Evolutionary conservation across 169 alveolate species (phyloP).

Genomic region (Nephromyces sp.): DNA sequence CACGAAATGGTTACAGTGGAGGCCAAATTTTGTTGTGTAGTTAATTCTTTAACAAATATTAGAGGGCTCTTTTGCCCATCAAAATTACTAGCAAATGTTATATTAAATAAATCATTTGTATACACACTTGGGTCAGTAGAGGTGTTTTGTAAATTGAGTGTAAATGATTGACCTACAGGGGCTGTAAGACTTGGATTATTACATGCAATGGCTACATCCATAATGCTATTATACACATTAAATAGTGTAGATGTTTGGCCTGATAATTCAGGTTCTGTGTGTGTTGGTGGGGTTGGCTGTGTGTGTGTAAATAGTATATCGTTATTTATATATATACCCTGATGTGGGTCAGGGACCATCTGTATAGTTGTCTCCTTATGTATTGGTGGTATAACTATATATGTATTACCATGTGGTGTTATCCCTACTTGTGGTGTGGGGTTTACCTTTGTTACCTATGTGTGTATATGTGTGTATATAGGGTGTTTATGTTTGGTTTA

Average conservation of each 20-base stretch:
- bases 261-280: no score
- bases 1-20: neutral
- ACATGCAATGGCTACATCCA: slow-evolving; percentile 5
- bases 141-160: neutral
- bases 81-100: neutral
- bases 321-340: no score
- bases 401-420: neutral
- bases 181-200: slow-evolving; percentile 1
- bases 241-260: neutral
- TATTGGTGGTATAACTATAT: neutral
- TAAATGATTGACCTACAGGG: slow-evolving; percentile 4
- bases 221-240: slow-evolving; percentile 5
- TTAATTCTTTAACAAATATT: slow-evolving; percentile 2
- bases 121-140: neutral
- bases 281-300: no score
- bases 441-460: no score
- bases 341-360: no score
- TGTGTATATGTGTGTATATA: no score
- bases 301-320: no score
- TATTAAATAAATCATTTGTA: slow-evolving; percentile 10
- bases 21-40: neutral
- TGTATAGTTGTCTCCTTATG: no score
- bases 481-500: no score
- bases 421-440: no score
- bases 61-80: neutral